Conservation (phyloP, 2,329 filamentous ascomycete genomes). For the Colletotrichum chlorophyti region DNA sequence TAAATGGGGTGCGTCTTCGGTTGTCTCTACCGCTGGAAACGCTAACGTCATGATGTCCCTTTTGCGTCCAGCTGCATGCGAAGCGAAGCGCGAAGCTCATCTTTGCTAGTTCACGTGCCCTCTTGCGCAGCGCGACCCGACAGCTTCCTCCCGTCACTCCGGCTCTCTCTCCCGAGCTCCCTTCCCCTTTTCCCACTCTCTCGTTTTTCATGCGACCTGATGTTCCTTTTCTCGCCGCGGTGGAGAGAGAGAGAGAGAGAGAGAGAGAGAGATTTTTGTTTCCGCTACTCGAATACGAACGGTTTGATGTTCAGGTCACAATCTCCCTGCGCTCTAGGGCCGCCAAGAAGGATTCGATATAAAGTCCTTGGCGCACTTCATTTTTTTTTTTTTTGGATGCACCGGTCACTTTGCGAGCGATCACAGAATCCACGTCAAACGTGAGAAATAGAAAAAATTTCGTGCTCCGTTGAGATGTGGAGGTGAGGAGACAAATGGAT, state of each 20-base stretch:
- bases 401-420: neutral
- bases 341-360: slow-evolving; percentile 11
- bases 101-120: neutral
- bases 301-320: neutral
- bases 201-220: neutral
- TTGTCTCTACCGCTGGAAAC: neutral
- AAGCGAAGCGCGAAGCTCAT: neutral
- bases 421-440: neutral
- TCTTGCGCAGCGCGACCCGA: neutral
- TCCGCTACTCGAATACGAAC: neutral
- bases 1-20: neutral
- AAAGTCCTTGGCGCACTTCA: slow-evolving; percentile 8
- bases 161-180: no score
- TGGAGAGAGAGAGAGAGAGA: no score
- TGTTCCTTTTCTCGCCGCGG: neutral
- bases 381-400: neutral
- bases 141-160: no score
- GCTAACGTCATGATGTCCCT: neutral
- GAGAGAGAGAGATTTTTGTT: neutral
- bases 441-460: neutral
- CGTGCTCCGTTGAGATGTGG: no score
- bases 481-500: neutral
- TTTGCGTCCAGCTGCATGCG: no score
- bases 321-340: neutral
- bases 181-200: neutral